phyloP scores from a whole-genome alignment of 1,139 yeast genomes.

The Candida sojae region DNA sequence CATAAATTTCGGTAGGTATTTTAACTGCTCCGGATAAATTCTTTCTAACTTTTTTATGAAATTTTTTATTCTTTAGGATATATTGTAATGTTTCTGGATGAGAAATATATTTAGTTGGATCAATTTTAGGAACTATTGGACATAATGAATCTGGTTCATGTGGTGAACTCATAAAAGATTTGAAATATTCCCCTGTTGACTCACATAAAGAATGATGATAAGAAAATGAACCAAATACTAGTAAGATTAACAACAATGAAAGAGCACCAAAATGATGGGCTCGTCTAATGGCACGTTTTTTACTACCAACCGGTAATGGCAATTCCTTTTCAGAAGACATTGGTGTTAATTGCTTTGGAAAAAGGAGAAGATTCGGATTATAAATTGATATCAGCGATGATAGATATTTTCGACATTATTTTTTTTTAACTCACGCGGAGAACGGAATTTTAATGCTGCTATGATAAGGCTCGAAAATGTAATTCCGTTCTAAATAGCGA shows the following conservation, averaged over 20 bases:
- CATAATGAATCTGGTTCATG: constrained; percentile 30
- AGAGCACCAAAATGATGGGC: neutral
- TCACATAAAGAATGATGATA: too few relatives aligned
- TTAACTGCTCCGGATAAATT: constrained; percentile 57
- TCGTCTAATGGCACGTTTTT: neutral
- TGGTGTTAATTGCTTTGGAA: neutral
- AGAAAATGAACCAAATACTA: neutral
- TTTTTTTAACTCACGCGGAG: too few relatives aligned
- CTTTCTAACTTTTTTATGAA: constrained; percentile 38
- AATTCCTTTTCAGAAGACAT: constrained; percentile 3
- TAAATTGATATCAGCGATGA: too few relatives aligned
- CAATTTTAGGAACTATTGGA: constrained; percentile 34
- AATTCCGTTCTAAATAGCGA: too few relatives aligned
- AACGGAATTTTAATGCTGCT: too few relatives aligned
- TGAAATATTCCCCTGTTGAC: neutral
- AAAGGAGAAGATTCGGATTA: neutral
- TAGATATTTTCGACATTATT: too few relatives aligned
- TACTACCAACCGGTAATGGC: neutral
- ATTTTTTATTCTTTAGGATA: constrained; percentile 38
- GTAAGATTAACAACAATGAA: neutral
- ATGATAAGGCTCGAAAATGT: too few relatives aligned
- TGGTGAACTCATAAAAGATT: neutral
- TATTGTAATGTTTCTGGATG: constrained; percentile 23
- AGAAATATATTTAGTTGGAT: constrained; percentile 26
- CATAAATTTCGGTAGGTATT: constrained; percentile 64